These are phyloP conservation scores for Fusarium hainanense DNA, from an alignment of 2,329 filamentous ascomycete species.

Conservation along the genomic window DNA sequence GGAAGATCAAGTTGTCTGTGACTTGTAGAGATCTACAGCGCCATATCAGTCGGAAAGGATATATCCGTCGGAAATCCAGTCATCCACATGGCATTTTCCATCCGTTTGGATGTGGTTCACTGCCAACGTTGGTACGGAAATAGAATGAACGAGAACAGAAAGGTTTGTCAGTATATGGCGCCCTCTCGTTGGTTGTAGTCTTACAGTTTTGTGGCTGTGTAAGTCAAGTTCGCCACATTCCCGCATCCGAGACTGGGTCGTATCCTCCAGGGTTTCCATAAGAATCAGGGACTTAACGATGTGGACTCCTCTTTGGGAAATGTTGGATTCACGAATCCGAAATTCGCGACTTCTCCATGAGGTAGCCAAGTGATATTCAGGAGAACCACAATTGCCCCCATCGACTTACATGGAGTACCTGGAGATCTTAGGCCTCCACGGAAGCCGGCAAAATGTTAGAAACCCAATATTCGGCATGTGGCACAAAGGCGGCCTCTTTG, in stretches of 20 bases:
- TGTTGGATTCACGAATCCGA: constrained; percentile 12
- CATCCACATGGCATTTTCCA: constrained; percentile 8
- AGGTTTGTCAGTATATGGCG: neutral
- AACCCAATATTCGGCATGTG: constrained; percentile 13
- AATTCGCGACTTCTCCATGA: constrained; percentile 18
- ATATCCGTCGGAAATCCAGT: constrained; percentile 22
- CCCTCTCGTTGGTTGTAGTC: constrained; percentile 18
- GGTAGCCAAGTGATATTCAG: constrained; percentile 32
- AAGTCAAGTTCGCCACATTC: constrained; percentile 43
- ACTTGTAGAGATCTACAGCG: constrained; percentile 31
- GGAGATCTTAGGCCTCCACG: constrained; percentile 17
- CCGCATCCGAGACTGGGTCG: constrained; percentile 32
- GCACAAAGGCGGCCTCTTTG: constrained; percentile 18
- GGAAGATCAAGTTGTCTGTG: neutral
- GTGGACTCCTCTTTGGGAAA: constrained; percentile 12
- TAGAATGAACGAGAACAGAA: constrained; percentile 21
- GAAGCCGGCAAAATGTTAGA: constrained; percentile 11
- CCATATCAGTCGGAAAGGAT: constrained; percentile 4
- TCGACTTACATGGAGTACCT: constrained; percentile 15
- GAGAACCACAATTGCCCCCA: constrained; percentile 14
- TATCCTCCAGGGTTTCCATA: constrained; percentile 22
- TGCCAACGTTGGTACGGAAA: constrained; percentile 1
- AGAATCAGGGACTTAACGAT: constrained; percentile 12
- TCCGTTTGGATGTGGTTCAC: constrained; percentile 27
- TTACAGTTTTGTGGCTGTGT: constrained; percentile 42